phyloP scores from a whole-genome alignment of 2,329 filamentous ascomycete species.

The Gnomoniopsis sp. region DNA sequence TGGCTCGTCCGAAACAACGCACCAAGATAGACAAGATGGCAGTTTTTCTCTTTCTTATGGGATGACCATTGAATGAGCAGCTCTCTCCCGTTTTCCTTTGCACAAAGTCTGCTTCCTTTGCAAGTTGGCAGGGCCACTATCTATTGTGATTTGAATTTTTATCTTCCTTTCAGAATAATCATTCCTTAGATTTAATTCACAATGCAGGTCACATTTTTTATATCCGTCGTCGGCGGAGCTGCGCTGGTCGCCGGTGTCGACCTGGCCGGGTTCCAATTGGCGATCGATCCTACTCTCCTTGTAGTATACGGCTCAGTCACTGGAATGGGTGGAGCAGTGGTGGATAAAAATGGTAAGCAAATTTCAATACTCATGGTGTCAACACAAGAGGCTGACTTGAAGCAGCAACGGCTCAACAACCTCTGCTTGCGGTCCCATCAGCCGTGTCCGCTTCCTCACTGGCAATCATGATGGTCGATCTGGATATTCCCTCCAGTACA shows the following conservation, averaged over 20 bases:
- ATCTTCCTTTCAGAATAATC: background rate
- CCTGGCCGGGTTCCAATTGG: background rate
- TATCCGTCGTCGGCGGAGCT: background rate
- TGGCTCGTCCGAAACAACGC: too few species aligned
- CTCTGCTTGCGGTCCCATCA: background rate
- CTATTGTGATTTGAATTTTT: too few species aligned
- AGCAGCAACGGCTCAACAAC: background rate
- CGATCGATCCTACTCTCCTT: background rate
- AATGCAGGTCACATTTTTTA: background rate
- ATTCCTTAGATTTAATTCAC: background rate
- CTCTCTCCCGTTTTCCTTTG: too few species aligned
- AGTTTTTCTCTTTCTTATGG: too few species aligned
- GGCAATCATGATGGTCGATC: conserved; percentile 37
- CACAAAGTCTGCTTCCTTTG: too few species aligned
- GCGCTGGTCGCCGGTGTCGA: conserved; percentile 5
- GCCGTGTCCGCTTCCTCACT: conserved; percentile 28
- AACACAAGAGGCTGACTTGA: background rate
- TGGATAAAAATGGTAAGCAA: conserved; percentile 2
- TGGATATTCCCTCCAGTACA: conserved; percentile 43
- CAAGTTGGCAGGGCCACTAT: too few species aligned
- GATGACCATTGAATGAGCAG: too few species aligned
- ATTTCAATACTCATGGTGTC: background rate
- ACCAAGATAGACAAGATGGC: too few species aligned
- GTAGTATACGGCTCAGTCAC: background rate
- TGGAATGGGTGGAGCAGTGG: background rate